Evolutionary conservation across 2,329 filamentous ascomycete species (phyloP).

Genomic region (Emmonsiellopsis sp.): DNA sequence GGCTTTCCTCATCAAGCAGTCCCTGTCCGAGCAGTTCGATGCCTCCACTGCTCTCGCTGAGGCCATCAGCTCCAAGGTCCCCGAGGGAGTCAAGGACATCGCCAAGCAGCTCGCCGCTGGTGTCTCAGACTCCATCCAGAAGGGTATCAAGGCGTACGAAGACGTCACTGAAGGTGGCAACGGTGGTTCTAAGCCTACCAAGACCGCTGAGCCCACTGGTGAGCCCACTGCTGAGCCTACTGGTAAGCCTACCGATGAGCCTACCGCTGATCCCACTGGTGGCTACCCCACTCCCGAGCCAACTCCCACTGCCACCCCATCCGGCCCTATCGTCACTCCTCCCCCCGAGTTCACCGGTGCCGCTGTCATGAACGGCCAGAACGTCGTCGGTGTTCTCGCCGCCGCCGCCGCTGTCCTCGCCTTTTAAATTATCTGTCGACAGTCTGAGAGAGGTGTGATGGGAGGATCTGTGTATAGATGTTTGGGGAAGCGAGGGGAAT

Average conservation of each 20-base stretch:
- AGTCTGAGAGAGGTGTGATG: background rate
- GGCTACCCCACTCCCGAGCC: background rate
- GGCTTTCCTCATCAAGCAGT: slow-evolving; percentile 14
- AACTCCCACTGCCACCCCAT: slow-evolving; percentile 2
- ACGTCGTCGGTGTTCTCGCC: slow-evolving; percentile 11
- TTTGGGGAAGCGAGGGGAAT: background rate
- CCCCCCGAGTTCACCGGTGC: slow-evolving; percentile 10
- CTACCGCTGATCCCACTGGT: background rate
- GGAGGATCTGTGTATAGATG: background rate
- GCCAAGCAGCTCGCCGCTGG: slow-evolving; percentile 20
- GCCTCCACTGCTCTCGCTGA: slow-evolving; percentile 19
- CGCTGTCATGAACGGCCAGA: slow-evolving; percentile 10
- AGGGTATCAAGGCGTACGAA: slow-evolving; percentile 21
- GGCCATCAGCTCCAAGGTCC: slow-evolving; percentile 25
- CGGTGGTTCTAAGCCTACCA: background rate
- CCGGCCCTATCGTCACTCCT: background rate
- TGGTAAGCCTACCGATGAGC: slow-evolving; percentile 4
- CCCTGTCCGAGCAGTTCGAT: slow-evolving; percentile 19
- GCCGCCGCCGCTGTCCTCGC: slow-evolving; percentile 13
- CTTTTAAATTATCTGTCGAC: slow-evolving; percentile 7
- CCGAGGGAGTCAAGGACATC: slow-evolving; percentile 15
- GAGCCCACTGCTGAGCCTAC: slow-evolving; percentile 6
- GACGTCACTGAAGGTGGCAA: slow-evolving; percentile 4
- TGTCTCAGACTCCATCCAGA: slow-evolving; percentile 24
- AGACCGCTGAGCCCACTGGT: slow-evolving; percentile 1